Conservation (phyloP, 805 yeast species). For the Hanseniaspora taiwanica region DNA sequence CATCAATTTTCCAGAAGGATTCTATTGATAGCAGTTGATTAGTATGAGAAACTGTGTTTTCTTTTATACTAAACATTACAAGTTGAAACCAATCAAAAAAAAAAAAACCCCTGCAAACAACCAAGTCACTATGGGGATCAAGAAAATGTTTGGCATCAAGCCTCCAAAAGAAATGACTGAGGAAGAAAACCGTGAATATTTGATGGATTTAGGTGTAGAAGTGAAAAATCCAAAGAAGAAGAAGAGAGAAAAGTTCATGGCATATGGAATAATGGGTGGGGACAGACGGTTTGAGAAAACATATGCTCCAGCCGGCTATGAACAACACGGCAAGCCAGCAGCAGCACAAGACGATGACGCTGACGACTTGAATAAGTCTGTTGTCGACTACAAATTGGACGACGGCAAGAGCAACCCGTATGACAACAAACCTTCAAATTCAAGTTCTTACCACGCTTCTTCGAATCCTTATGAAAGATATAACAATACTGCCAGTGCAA, state of each 20-base stretch:
- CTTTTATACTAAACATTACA: too few species aligned
- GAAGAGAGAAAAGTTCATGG: conserved; percentile 32
- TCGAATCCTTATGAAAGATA: conserved; percentile 7
- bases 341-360: conserved; percentile 8
- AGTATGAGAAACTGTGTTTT: too few species aligned
- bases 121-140: conserved; percentile 26
- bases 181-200: conserved; percentile 28
- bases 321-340: conserved; percentile 15
- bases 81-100: not conserved
- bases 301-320: conserved; percentile 30
- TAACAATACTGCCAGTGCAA: conserved; percentile 2
- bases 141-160: conserved; percentile 32
- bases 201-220: conserved; percentile 31
- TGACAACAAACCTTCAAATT: too few species aligned
- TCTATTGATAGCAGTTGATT: too few species aligned
- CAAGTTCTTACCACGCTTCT: too few species aligned
- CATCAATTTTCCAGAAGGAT: too few species aligned
- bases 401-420: conserved; percentile 1
- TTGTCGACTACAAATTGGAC: conserved; percentile 3
- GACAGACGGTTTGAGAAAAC: conserved; percentile 25
- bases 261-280: conserved; percentile 34
- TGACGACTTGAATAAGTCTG: conserved; percentile 2
- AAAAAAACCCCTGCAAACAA: not conserved
- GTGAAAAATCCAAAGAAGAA: conserved; percentile 24
- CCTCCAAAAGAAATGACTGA: conserved; percentile 36